phyloP scores from a whole-genome alignment of 2,329 filamentous ascomycete genomes.

The Pestalotiopsis sp. region DNA sequence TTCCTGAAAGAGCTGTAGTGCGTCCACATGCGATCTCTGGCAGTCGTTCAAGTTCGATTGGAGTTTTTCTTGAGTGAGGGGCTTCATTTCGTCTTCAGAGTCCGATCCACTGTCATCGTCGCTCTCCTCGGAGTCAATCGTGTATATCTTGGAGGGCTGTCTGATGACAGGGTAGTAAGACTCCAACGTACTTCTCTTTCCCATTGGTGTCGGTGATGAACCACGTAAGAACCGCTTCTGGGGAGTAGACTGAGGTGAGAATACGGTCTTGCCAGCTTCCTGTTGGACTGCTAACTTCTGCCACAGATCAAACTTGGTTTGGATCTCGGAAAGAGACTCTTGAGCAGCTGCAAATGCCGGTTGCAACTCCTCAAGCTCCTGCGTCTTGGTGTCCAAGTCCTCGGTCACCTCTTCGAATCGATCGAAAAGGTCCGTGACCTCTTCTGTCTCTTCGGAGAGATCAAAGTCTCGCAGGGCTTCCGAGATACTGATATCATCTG shows the following conservation, averaged over 20 bases:
- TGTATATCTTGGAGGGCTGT: not conserved
- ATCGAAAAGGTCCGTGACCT: slow-evolving; percentile 31
- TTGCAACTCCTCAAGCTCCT: not conserved
- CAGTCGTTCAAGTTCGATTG: no score
- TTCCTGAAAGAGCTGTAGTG: not conserved
- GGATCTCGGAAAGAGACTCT: slow-evolving; percentile 46
- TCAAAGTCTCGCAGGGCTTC: slow-evolving; percentile 36
- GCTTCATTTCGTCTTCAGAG: not conserved
- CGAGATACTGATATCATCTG: slow-evolving; percentile 18
- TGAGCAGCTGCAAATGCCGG: slow-evolving; percentile 47
- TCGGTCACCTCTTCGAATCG: not conserved
- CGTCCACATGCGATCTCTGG: no score
- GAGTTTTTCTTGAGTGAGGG: not conserved
- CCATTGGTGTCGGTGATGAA: not conserved
- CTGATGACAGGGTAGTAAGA: not conserved
- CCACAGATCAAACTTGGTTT: slow-evolving; percentile 32
- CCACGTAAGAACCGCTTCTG: not conserved
- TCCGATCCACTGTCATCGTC: not conserved
- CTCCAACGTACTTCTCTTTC: slow-evolving; percentile 23
- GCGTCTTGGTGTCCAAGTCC: not conserved
- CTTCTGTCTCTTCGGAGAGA: slow-evolving; percentile 36
- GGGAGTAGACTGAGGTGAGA: slow-evolving; percentile 6
- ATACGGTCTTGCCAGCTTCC: not conserved
- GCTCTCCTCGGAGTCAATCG: not conserved
- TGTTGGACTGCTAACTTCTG: not conserved